Base-by-base conservation (phyloP, 441 rosid species). In the Populus tomentosa region DNA sequence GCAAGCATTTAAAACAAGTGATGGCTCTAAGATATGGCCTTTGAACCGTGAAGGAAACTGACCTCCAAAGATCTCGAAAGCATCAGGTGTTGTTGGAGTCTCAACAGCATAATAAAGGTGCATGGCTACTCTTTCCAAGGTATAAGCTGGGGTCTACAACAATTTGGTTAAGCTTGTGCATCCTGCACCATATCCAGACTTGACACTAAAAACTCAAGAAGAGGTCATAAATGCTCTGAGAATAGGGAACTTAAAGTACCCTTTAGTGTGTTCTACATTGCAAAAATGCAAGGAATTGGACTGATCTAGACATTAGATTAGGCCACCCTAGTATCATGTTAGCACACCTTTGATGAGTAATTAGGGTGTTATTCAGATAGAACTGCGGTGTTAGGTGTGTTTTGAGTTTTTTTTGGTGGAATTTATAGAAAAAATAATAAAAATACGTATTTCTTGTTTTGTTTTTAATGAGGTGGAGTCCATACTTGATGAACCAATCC, bases 91-190 rank as follows among this genome's bases (percentile, higher is more conserved):
- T 42, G 76, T 16, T 28, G 88, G 69, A 67, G 64, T 83, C 82
- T 88, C 88, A 3, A 86, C 86, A 53, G 82, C 84, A 65, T 83
- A 79, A 78, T 75, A 65, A 77, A 88, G 80, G 66, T 85, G 79
- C 77, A 50, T 85, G 79, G 74, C 84, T 84, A 11, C 79, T 84
- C 79, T 63, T 78, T 28, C 62, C 46, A 74, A 81, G 72, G 83
- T 88, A 78, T n/a, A 88, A 79, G 69, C 84, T 86, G 24, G 88
- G 89, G 70, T 88, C 90, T 32, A 82, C 67, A 61, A 86, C 88
- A 33, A 88, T 75, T 69, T 80, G 81, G 78, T 82, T 77, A 10
- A 83, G 21, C 35, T 83, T 81, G 50, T 72, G 74, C 62, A 74
- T 80, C 84, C 90, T 88, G 81, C 84, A 69, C 20, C 42, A 64